Base-by-base conservation (phyloP, 2,329 filamentous ascomycete genomes). In the Clonostachys chloroleuca region DNA sequence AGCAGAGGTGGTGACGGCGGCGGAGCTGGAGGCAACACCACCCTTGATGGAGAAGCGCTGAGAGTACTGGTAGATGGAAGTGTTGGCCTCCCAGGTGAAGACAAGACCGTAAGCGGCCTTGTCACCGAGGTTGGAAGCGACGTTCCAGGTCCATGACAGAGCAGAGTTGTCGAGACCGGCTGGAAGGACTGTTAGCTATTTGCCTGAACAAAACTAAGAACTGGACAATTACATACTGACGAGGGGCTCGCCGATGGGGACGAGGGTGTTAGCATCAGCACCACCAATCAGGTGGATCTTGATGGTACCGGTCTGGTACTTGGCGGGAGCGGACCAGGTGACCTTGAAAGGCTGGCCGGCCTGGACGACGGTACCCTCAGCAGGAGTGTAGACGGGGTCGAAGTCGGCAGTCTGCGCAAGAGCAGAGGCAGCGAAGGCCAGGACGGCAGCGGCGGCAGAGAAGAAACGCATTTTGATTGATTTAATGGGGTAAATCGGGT, bases 41-140 rank as follows among this genome's bases (percentile, higher is more conserved):
- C 20, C 12, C 42, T 36, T 40, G 58, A 82, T 80, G 58, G 68
- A 56, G 72, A 86, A 86, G 56, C 79, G 79, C 69, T 75, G 75
- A 48, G 78, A 81, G 74, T 77, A 84, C 73, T 85, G 80, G 74
- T 79, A 81, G 59, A 73, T 64, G 12, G 44, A 52, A 18, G 67
- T 46, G 66, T 81, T 59, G 52, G 62, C 65, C 54, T 77, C 72
- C 35, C 74, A 69, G 52, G 62, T 62, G 65, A 86, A 68, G 66
- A 72, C 68, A 60, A 86, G 68, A 54, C 81, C 82, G 65, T 84
- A 85, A 58, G 73, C 71, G 45, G 66, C 67, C 39, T 68, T 59
- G 48, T 56, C 56, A 51, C 73, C 75, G 30, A 78, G 69, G 30
- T 59, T 52, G 50, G 67, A 57, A 59, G 67, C 68, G 45, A 84